phyloP scores from a whole-genome alignment of 805 yeast genomes.

The Cyberlindnera veronae region DNA sequence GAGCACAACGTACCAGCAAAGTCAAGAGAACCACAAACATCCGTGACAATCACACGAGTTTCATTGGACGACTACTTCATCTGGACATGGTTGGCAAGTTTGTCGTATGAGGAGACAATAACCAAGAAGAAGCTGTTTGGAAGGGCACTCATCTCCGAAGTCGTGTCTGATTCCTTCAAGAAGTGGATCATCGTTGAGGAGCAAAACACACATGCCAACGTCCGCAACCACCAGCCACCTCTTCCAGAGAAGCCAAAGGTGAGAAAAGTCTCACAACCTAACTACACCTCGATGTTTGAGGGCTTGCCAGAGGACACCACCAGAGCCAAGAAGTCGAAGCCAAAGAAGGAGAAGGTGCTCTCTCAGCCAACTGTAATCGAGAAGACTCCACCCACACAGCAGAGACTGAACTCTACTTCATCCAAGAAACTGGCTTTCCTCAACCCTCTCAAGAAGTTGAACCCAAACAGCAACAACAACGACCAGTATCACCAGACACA shows the following conservation, averaged over 20 bases:
- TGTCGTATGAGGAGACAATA: slow-evolving; percentile 70
- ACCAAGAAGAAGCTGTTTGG: slow-evolving; percentile 70
- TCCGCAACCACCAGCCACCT: slow-evolving; percentile 22
- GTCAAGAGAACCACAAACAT: slow-evolving; percentile 20
- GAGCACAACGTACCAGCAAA: slow-evolving; percentile 28
- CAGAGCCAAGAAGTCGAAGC: slow-evolving; percentile 1
- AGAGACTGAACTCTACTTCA: slow-evolving; percentile 8
- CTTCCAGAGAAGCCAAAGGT: slow-evolving; percentile 21
- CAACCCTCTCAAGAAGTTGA: slow-evolving; percentile 8
- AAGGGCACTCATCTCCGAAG: slow-evolving; percentile 76
- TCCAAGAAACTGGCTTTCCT: slow-evolving; percentile 10
- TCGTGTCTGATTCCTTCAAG: slow-evolving; percentile 69
- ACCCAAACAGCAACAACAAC: slow-evolving; percentile 5
- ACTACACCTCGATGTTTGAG: slow-evolving; percentile 23
- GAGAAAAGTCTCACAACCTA: slow-evolving; percentile 20
- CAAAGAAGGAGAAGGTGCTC: slow-evolving; percentile 9
- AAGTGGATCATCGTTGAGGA: slow-evolving; percentile 80
- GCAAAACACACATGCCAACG: slow-evolving; percentile 38
- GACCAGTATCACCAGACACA: too few relatives aligned
- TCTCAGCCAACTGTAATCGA: slow-evolving; percentile 2
- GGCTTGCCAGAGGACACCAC: slow-evolving; percentile 15
- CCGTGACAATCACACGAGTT: slow-evolving; percentile 48
- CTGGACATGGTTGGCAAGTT: slow-evolving; percentile 85
- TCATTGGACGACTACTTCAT: slow-evolving; percentile 83
- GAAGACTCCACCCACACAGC: slow-evolving; percentile 2